phyloP scores from a whole-genome alignment of 2,329 filamentous ascomycete genomes.

The Leptographium galeiforme region DNA sequence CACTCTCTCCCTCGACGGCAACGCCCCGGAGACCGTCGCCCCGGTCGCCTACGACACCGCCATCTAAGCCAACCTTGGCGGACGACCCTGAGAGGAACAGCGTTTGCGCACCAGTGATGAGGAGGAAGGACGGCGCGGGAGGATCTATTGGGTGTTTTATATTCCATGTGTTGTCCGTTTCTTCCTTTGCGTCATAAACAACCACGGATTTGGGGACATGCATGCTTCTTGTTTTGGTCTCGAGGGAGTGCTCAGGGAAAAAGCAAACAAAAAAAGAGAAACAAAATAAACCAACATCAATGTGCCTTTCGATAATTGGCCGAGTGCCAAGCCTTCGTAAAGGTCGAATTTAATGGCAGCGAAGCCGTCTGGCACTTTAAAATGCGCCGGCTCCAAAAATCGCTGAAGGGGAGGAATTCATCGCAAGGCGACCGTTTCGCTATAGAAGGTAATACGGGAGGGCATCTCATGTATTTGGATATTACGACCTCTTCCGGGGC shows the following conservation, averaged over 20 bases:
- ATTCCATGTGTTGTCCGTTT: constrained; percentile 1
- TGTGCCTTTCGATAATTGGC: too few species aligned
- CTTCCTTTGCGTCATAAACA: constrained; percentile 1
- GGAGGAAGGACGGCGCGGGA: neutral
- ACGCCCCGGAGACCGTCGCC: constrained; percentile 14
- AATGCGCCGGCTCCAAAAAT: too few species aligned
- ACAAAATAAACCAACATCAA: neutral
- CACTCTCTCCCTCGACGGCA: constrained; percentile 29
- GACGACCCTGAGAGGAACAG: neutral
- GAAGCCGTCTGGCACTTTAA: too few species aligned
- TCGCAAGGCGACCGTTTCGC: too few species aligned
- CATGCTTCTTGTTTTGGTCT: constrained; percentile 4
- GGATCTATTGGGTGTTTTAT: constrained; percentile 3
- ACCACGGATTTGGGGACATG: constrained; percentile 2
- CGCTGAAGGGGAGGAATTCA: too few species aligned
- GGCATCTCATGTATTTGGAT: too few species aligned
- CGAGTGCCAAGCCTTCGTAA: too few species aligned
- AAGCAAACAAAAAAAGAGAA: constrained; percentile 3
- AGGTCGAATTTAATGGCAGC: too few species aligned
- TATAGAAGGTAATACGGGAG: too few species aligned
- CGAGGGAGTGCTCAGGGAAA: constrained; percentile 1
- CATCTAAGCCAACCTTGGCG: constrained; percentile 47
- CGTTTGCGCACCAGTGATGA: neutral
- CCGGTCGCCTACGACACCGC: constrained; percentile 85
- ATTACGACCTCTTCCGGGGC: too few species aligned